These are phyloP conservation scores for Borovskyia barvae DNA, from an alignment of 208 protist species.

Conservation along the genomic window DNA sequence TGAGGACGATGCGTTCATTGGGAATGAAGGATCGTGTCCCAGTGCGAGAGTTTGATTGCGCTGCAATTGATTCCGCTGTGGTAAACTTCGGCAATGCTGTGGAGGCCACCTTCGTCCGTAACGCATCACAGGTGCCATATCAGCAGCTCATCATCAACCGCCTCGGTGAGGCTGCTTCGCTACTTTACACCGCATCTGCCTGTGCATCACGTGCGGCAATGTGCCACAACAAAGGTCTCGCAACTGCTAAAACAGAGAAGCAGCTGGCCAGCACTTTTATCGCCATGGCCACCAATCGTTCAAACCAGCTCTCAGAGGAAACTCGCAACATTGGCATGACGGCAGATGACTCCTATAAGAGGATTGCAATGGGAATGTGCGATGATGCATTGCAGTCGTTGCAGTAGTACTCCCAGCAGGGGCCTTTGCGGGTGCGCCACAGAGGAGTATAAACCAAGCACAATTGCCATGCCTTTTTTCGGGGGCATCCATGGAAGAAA, in stretches of 20 bases:
- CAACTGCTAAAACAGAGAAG: conserved; percentile 68
- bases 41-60: conserved; percentile 64
- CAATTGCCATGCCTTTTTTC: too few relatives aligned
- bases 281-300: conserved; percentile 44
- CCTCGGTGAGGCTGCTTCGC: conserved; percentile 69
- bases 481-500: too few relatives aligned
- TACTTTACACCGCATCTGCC: conserved; percentile 82
- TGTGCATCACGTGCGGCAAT: conserved; percentile 74
- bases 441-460: too few relatives aligned
- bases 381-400: conserved; percentile 58
- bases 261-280: conserved; percentile 73
- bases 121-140: conserved; percentile 60
- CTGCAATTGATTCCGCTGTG: conserved; percentile 68
- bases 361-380: conserved; percentile 77
- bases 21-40: conserved; percentile 71
- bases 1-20: conserved; percentile 52
- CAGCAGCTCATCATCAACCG: conserved; percentile 83
- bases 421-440: too few relatives aligned
- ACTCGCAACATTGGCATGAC: conserved; percentile 77
- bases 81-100: conserved; percentile 81
- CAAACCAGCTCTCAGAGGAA: conserved; percentile 48
- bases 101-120: conserved; percentile 75
- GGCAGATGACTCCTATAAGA: conserved; percentile 81
- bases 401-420: not conserved
- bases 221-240: conserved; percentile 63